phyloP scores from a whole-genome alignment of 352 stramenopile genomes.

The Phytopythium mirpurense region DNA sequence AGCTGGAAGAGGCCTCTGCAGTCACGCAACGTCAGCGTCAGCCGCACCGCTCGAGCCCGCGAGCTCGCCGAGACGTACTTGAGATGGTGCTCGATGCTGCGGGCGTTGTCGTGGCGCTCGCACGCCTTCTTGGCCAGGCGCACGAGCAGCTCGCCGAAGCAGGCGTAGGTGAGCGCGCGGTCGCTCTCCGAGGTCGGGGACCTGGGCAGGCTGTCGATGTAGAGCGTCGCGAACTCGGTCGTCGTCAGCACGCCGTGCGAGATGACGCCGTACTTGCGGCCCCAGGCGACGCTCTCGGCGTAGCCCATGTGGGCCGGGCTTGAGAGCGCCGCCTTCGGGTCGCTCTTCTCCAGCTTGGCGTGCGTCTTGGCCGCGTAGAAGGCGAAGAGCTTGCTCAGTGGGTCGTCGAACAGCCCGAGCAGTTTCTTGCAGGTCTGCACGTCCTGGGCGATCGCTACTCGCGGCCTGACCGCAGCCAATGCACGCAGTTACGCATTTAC shows the following conservation, averaged over 20 bases:
- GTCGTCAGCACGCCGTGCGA: conserved; percentile 67
- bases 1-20: conserved; percentile 66
- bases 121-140: conserved; percentile 48
- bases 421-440: conserved; percentile 67
- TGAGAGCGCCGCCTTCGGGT: conserved; percentile 38
- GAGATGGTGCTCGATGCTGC: conserved; percentile 38
- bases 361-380: conserved; percentile 49
- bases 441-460: conserved; percentile 38
- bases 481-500: too few species aligned
- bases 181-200: conserved; percentile 43
- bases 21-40: neutral
- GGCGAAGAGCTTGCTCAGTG: conserved; percentile 50
- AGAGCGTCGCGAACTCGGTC: conserved; percentile 68
- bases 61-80: too few species aligned
- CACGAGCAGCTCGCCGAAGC: conserved; percentile 66
- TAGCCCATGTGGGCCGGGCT: conserved; percentile 63
- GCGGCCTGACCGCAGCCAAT: conserved; percentile 16
- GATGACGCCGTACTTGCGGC: conserved; percentile 72
- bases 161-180: conserved; percentile 52
- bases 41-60: too few species aligned
- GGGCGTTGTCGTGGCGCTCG: conserved; percentile 17
- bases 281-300: conserved; percentile 58
- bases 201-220: conserved; percentile 72
- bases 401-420: conserved; percentile 53
- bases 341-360: conserved; percentile 61